Base-by-base conservation (phyloP, 306 rosid genomes). In the Quercus variabilis region DNA sequence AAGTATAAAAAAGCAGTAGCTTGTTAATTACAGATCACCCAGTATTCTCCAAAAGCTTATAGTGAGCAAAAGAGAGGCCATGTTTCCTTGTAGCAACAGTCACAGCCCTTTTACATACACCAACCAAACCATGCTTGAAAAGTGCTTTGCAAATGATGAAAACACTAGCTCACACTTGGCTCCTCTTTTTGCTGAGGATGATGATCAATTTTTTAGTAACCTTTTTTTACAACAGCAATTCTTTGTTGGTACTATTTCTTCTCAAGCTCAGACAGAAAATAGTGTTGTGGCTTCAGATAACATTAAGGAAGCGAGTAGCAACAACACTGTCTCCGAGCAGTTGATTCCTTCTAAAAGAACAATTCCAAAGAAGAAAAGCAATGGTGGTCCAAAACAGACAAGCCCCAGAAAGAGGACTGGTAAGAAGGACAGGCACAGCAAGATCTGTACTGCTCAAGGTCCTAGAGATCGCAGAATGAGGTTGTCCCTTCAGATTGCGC, bases 351-450 rank as follows among this genome's bases (percentile, higher is more conserved):
- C 17, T 23, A 41, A 21, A 62, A 74, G 54, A 65, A 17, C 25
- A 25, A 65, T 28, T 76, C 46, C 57, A 51, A 59, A 71, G 23
- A 76, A 76, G 56, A 63, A 38, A 5, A 31, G 65, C 38, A 71
- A 54, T 1, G 31, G 35, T 33, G 56, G 35, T 19, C n/a, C 46
- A 51, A 35, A 18, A 11, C 59, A 59, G 30, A 55, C 33, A 46
- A 4, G 17, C 31, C 82, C 77, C 18, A 79, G 83, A n/a, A 81
- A 80, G 76, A 86, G 86, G 51, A 81, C 49, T 9, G 86, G 88
- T 70, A 87, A 83, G 85, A 88, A 89, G 64, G 90, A 86, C 74
- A 78, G 92, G 38, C 92, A 89, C 76, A 89, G 92, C 83, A 89
- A 89, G 87, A 89, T 89, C 87, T 79, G 67, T 75, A 89, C 92